Conservation (phyloP, 1,284 basidiomycete species). For the Ganoderma lucidum region DNA sequence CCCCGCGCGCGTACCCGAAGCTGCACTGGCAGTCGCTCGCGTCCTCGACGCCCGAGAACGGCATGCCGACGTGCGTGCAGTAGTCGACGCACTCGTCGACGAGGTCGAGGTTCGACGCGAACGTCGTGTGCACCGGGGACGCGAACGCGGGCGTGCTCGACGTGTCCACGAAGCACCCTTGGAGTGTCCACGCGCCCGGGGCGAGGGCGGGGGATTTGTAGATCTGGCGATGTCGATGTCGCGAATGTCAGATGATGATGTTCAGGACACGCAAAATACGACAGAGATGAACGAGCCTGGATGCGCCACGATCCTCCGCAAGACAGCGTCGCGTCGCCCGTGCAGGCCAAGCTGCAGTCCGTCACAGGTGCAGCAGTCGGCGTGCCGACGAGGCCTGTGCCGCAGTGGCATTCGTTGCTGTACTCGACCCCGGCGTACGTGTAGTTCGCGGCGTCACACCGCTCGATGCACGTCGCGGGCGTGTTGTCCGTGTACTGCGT, state of each 20-base stretch:
- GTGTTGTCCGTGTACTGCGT: constrained; percentile 33
- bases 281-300: constrained; percentile 18
- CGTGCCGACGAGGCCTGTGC: constrained; percentile 27
- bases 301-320: constrained; percentile 35
- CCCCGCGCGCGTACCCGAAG: constrained; percentile 18
- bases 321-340: constrained; percentile 25
- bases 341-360: constrained; percentile 35
- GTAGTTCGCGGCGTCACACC: constrained; percentile 32
- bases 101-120: constrained; percentile 25
- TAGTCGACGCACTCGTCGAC: constrained; percentile 21
- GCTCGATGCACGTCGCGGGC: constrained; percentile 31
- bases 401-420: constrained; percentile 38
- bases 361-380: constrained; percentile 19
- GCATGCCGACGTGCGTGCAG: constrained; percentile 24
- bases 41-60: constrained; percentile 25
- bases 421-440: constrained; percentile 37
- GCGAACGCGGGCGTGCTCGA: constrained; percentile 17
- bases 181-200: constrained; percentile 15
- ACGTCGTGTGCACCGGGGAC: constrained; percentile 19
- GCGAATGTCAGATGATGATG: neutral
- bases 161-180: constrained; percentile 30
- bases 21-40: constrained; percentile 31
- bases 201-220: constrained; percentile 32
- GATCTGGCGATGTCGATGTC: constrained; percentile 9
- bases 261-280: too few species aligned